Conservation (phyloP, 2,329 filamentous ascomycete species). For the Coniella lustricola region DNA sequence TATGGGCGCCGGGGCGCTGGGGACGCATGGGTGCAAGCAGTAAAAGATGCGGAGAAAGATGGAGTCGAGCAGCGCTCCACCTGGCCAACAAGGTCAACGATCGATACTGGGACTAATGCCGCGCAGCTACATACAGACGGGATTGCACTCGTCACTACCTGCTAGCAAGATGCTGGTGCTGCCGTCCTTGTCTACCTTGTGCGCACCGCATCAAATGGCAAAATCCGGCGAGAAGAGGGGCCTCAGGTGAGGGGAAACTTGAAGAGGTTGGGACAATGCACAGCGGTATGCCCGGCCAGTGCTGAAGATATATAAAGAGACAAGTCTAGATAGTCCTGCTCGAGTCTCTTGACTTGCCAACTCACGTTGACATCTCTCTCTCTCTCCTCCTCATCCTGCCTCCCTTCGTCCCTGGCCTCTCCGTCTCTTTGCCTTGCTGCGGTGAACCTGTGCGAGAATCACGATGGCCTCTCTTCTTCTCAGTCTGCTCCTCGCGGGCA, state of each 20-base stretch:
- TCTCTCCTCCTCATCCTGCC: background rate
- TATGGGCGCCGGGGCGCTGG: too few relatives aligned
- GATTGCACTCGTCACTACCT: too few relatives aligned
- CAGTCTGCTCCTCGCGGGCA: conserved; percentile 8
- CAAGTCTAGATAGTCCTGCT: background rate
- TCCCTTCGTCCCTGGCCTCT: too few relatives aligned
- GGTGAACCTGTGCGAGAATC: too few relatives aligned
- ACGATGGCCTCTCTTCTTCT: conserved; percentile 4
- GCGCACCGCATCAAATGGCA: background rate
- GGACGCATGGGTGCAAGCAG: too few relatives aligned
- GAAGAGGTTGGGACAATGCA: background rate
- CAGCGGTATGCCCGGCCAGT: background rate
- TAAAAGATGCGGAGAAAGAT: too few relatives aligned
- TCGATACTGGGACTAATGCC: too few relatives aligned
- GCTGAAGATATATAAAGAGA: too few relatives aligned
- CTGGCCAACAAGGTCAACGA: too few relatives aligned
- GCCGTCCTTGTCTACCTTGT: too few relatives aligned
- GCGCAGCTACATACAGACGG: too few relatives aligned
- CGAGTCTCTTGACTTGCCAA: background rate
- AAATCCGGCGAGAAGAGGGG: background rate
- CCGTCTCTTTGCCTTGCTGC: background rate
- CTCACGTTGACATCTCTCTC: background rate
- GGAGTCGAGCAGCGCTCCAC: too few relatives aligned
- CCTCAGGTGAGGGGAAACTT: background rate
- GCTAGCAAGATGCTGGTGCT: background rate